Evolutionary conservation across 108 stramenopile species (phyloP).

Genomic region (Aurantiochytrium sp.): DNA sequence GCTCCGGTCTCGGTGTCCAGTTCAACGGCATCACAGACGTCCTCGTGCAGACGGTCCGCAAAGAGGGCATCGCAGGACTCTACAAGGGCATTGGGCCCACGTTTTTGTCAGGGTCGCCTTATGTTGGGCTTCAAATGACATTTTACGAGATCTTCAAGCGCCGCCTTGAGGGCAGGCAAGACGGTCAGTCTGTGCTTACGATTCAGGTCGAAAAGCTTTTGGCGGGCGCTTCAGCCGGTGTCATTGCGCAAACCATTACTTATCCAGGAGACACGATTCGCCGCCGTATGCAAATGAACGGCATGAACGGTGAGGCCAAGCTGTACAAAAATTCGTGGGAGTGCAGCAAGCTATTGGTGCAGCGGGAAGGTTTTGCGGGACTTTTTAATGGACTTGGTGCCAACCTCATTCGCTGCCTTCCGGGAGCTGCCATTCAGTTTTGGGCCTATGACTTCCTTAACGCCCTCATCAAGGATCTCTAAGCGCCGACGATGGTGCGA

Average conservation of each 20-base stretch:
- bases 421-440: constrained; percentile 27
- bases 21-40: constrained; percentile 23
- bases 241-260: constrained; percentile 29
- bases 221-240: constrained; percentile 7
- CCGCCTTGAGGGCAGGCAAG: neutral
- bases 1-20: constrained; percentile 9
- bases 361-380: neutral
- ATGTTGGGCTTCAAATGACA: constrained; percentile 27
- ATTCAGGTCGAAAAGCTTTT: neutral
- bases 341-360: neutral
- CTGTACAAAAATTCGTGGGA: constrained; percentile 6
- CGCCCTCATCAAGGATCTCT: neutral
- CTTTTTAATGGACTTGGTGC: constrained; percentile 19
- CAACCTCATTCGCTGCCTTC: constrained; percentile 19
- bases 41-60: neutral
- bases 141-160: constrained; percentile 16
- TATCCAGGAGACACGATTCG: constrained; percentile 30
- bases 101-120: constrained; percentile 6
- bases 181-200: neutral
- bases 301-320: neutral
- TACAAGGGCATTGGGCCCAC: constrained; percentile 25
- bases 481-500: neutral
- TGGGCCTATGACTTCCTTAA: constrained; percentile 10
- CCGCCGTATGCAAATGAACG: constrained; percentile 24
- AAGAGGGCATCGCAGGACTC: constrained; percentile 7